phyloP scores from a whole-genome alignment of 108 stramenopile species.

The Stephanodiscus triporus region DNA sequence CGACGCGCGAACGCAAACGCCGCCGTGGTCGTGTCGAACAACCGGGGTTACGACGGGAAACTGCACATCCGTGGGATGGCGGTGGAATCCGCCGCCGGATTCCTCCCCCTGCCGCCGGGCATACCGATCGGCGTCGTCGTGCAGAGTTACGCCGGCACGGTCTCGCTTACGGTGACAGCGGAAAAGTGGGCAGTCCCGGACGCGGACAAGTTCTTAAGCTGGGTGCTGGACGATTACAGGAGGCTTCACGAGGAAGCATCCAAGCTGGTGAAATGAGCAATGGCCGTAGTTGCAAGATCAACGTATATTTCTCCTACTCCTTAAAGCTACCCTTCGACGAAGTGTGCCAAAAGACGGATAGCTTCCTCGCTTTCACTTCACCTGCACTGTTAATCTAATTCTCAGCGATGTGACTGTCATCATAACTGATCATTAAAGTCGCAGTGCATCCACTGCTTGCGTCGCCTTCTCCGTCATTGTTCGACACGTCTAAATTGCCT shows the following conservation, averaged over 20 bases:
- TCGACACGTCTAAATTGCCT: conserved; percentile 55
- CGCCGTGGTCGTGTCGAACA: conserved; percentile 76
- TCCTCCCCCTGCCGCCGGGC: conserved; percentile 83
- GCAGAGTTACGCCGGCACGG: conserved; percentile 60
- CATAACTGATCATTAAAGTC: conserved; percentile 28
- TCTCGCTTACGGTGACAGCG: conserved; percentile 73
- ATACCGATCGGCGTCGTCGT: conserved; percentile 83
- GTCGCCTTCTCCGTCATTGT: conserved; percentile 13
- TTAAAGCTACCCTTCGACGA: no score
- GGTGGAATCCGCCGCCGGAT: conserved; percentile 72
- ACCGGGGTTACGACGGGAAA: conserved; percentile 59
- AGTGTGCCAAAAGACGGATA: no score
- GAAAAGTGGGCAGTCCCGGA: conserved; percentile 87
- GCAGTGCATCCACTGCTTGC: conserved; percentile 40
- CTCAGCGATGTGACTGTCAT: conserved; percentile 17
- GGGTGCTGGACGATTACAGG: conserved; percentile 80
- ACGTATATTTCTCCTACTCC: no score
- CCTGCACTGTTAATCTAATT: neutral
- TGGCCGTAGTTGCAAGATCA: neutral
- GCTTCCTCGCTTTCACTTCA: conserved; percentile 11
- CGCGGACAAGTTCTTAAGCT: conserved; percentile 76
- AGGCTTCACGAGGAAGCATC: conserved; percentile 42
- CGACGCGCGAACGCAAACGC: conserved; percentile 69
- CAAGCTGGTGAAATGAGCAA: conserved; percentile 20
- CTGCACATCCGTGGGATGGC: conserved; percentile 71